Base-by-base conservation (phyloP, 2,329 filamentous ascomycete genomes). In the Boeremia exigua region DNA sequence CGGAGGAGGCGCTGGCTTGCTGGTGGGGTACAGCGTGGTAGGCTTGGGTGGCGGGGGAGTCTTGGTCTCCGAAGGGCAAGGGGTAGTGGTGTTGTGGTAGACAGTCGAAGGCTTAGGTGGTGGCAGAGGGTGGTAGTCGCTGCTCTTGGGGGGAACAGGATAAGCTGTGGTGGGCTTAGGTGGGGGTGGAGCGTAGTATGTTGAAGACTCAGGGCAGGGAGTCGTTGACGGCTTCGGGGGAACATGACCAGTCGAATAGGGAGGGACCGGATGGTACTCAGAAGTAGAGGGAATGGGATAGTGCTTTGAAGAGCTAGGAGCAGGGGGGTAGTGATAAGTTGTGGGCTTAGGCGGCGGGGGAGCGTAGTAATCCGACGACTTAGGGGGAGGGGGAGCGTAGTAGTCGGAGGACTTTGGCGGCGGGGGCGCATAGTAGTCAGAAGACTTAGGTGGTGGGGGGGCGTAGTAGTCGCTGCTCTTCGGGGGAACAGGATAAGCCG, bases 71-170 rank as follows among this genome's bases (percentile, higher is more conserved):
- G 46, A 33, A 9, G 52, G 52, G 30, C 40, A 55, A 37, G 52
- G 52, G 17, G 23, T 53, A 29, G 54, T 43, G 39, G 37, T 48
- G 53, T 53, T 39, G 52, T 60, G 14, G 55, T 60, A 48, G 58
- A 40, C 36, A 25, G 52, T 50, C 10, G 53, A 46, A 12, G 37
- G 40, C 46, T 55, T 55, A 11, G 52, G 52, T 8, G 45, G 45
- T 4, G 33, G 40, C 2, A 40, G 47, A 23, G 47, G 36, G 37
- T 49, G 28, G 47, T 49, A 42, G 7, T 6, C 8, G 37, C 46
- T 48, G 36, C 27, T 34, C 39, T 43, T 44, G 7, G 44, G 40
- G 12, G 51, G 48, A 12, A 45, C 36, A 5, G 36, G 36, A 25
- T 38, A 38, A 38, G 36, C 36, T 5, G 50, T 48, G 25, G 50